These are phyloP conservation scores for Poa pratensis DNA, from an alignment of 176 grass and related monocot species.

Conservation along the genomic window DNA sequence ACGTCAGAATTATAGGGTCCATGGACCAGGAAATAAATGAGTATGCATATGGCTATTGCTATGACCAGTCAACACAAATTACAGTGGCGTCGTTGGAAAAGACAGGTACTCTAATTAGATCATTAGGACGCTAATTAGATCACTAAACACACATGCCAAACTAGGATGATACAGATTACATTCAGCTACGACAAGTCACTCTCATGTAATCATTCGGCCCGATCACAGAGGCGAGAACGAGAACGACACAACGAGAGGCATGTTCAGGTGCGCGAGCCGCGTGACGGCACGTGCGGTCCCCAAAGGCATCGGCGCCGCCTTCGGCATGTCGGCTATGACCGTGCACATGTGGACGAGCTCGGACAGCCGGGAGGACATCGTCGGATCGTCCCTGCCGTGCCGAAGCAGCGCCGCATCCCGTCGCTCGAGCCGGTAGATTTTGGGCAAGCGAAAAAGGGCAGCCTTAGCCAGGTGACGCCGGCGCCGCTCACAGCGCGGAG, in stretches of 20 bases:
- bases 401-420: conserved; percentile 33
- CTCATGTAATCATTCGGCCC: too few relatives aligned
- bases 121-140: too few relatives aligned
- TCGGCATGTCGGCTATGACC: conserved; percentile 28
- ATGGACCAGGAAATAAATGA: too few relatives aligned
- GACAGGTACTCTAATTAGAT: too few relatives aligned
- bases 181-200: too few relatives aligned
- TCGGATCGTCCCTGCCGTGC: conserved; percentile 48
- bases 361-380: conserved; percentile 33
- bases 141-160: too few relatives aligned
- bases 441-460: neutral
- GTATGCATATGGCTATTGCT: too few relatives aligned
- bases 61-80: too few relatives aligned
- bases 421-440: neutral
- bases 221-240: conserved; percentile 34
- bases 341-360: conserved; percentile 33
- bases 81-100: too few relatives aligned
- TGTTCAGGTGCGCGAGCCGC: conserved; percentile 43
- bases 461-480: neutral
- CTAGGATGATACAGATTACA: too few relatives aligned
- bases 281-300: neutral
- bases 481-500: neutral
- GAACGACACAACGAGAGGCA: conserved; percentile 19
- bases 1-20: too few relatives aligned
- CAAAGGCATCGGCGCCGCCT: conserved; percentile 39